A percentile compares a stretch with the other conserved stretches of the same genome.
Conservation (phyloP, 148 eudicot genomes). For the Polygonum aviculare region DNA sequence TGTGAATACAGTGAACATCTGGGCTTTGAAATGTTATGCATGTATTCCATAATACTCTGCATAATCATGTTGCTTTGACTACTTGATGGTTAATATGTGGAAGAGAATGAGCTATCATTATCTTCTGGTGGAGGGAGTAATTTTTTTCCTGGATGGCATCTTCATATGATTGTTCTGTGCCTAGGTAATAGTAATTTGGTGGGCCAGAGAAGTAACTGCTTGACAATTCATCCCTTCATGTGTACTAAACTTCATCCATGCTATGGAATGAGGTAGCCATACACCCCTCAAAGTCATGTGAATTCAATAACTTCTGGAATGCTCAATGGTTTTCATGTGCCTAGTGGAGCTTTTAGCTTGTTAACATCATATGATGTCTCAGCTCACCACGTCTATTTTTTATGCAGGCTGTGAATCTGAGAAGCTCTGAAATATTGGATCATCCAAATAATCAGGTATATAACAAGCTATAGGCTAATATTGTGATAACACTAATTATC, state of each 20-base stretch:
- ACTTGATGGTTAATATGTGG: constrained; percentile 2
- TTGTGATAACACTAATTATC: background rate
- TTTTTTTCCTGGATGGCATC: background rate
- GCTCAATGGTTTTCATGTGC: background rate
- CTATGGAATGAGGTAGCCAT: constrained; percentile 2
- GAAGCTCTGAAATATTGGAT: constrained; percentile 79
- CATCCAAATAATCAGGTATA: constrained; percentile 64
- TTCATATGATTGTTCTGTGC: background rate
- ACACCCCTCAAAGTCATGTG: background rate
- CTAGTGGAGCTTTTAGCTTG: background rate
- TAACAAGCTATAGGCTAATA: background rate
- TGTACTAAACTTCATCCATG: constrained; percentile 6
- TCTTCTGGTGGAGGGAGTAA: constrained; percentile 9
- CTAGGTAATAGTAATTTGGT: constrained; percentile 1
- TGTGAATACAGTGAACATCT: background rate
- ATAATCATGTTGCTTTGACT: background rate
- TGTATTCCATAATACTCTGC: background rate
- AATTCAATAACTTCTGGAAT: background rate
- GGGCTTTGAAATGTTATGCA: background rate
- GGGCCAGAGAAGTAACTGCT: constrained; percentile 2
- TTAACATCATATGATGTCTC: background rate
- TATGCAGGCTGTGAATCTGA: constrained; percentile 82
- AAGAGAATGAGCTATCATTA: background rate
- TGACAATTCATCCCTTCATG: background rate
- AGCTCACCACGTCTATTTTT: constrained; percentile 20